Percentiles rank a stretch among this genome's conserved stretches.
Conservation (phyloP, 2,329 filamentous ascomycete genomes). For the Ceratocystis lukuohia region DNA sequence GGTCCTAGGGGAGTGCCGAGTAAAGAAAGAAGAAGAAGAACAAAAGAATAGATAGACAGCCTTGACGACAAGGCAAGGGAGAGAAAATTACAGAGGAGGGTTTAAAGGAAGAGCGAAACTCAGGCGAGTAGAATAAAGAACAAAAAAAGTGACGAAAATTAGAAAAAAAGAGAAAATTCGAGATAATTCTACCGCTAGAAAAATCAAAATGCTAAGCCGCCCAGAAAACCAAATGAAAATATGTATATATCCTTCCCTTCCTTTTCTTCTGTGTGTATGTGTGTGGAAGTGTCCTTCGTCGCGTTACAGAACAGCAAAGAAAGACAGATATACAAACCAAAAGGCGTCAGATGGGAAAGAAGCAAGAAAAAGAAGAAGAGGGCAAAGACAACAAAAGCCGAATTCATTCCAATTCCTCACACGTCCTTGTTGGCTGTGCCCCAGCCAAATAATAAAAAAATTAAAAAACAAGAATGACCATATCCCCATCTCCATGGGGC, state of each 20-base stretch:
- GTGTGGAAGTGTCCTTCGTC: too few species aligned
- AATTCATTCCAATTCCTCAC: too few species aligned
- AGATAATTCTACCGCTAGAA: too few species aligned
- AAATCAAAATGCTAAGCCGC: background rate
- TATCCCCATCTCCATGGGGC: background rate
- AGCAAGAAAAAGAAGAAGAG: too few species aligned
- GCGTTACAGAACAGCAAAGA: too few species aligned
- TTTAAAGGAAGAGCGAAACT: background rate
- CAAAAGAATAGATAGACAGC: background rate
- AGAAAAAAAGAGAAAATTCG: background rate
- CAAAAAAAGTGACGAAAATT: background rate
- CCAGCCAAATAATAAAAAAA: background rate
- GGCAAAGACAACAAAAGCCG: too few species aligned
- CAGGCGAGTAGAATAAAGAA: background rate
- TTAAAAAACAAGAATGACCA: background rate
- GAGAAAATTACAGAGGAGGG: background rate
- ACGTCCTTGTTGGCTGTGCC: background rate
- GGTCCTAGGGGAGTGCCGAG: background rate
- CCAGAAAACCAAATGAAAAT: background rate
- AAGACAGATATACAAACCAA: too few species aligned
- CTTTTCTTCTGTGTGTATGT: too few species aligned
- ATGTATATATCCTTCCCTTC: too few species aligned
- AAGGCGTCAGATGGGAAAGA: too few species aligned
- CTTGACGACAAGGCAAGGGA: background rate
- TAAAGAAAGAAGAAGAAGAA: background rate